Evolutionary conservation across 768 basidiomycete species (phyloP).

Genomic region (Mycena sanguinolenta): DNA sequence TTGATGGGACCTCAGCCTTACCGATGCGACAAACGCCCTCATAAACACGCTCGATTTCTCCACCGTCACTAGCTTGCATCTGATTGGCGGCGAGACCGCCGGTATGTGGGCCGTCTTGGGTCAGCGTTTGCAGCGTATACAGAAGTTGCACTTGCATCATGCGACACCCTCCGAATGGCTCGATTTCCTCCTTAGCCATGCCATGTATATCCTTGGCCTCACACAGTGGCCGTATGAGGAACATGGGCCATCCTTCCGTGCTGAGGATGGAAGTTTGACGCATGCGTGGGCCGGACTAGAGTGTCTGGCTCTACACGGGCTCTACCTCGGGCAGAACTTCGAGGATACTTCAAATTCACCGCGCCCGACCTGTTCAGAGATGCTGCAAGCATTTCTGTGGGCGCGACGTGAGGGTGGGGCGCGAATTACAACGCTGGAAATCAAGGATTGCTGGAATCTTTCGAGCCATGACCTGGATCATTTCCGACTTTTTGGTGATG

Average conservation of each 20-base stretch:
- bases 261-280: background rate
- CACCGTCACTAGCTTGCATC: conserved; percentile 26
- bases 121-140: background rate
- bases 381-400: conserved; percentile 32
- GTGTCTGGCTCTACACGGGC: conserved; percentile 17
- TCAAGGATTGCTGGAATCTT: conserved; percentile 25
- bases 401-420: conserved; percentile 24
- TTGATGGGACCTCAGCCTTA: no score
- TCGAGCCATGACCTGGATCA: conserved; percentile 10
- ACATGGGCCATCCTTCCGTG: background rate
- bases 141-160: conserved; percentile 29
- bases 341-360: no score
- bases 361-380: background rate
- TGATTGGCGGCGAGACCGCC: background rate
- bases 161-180: conserved; percentile 25
- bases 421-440: conserved; percentile 29
- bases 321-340: conserved; percentile 19
- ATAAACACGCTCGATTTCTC: conserved; percentile 10
- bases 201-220: conserved; percentile 25
- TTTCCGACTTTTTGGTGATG: background rate
- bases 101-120: conserved; percentile 17
- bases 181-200: conserved; percentile 33
- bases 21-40: no score
- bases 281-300: conserved; percentile 25
- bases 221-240: background rate